Percentiles rank a stretch among this genome's conserved stretches.
These are phyloP conservation scores for Coemansia sp. DNA, from an alignment of 192 early-diverging fungal species.

Conservation along the genomic window DNA sequence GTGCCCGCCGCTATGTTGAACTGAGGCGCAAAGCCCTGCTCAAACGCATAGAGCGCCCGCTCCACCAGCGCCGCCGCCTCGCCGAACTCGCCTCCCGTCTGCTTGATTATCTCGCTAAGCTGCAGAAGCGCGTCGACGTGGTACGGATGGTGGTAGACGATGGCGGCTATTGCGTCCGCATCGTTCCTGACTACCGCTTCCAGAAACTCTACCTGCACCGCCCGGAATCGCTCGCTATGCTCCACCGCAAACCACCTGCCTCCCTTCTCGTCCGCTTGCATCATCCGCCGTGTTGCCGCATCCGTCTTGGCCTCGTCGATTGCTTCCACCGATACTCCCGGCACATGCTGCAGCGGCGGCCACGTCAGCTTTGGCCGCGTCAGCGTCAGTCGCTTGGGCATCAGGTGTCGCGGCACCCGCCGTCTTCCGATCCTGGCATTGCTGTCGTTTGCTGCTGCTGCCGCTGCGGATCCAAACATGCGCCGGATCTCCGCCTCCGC, in stretches of 20 bases:
- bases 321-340: conserved; percentile 47
- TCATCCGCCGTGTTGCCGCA: conserved; percentile 34
- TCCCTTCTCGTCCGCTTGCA: conserved; percentile 29
- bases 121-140: conserved; percentile 87
- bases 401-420: conserved; percentile 1
- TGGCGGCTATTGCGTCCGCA: conserved; percentile 67
- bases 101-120: conserved; percentile 82
- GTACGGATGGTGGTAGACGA: conserved; percentile 79
- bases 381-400: conserved; percentile 56
- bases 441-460: conserved; percentile 37
- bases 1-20: conserved; percentile 71
- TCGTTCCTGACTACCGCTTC: conserved; percentile 72
- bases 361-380: conserved; percentile 72
- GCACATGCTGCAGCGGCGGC: conserved; percentile 58
- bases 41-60: conserved; percentile 86
- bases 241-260: conserved; percentile 60
- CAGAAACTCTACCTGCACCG: conserved; percentile 74
- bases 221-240: conserved; percentile 73
- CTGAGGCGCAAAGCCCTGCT: conserved; percentile 74
- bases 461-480: conserved; percentile 87
- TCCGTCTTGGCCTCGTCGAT: conserved; percentile 57
- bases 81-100: conserved; percentile 75
- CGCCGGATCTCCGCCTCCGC: conserved; percentile 86
- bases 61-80: conserved; percentile 85
- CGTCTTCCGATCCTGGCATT: conserved; percentile 2